Evolutionary conservation across 2,329 filamentous ascomycete genomes (phyloP).

Genomic region (Berkeleyomyces rouxiae): DNA sequence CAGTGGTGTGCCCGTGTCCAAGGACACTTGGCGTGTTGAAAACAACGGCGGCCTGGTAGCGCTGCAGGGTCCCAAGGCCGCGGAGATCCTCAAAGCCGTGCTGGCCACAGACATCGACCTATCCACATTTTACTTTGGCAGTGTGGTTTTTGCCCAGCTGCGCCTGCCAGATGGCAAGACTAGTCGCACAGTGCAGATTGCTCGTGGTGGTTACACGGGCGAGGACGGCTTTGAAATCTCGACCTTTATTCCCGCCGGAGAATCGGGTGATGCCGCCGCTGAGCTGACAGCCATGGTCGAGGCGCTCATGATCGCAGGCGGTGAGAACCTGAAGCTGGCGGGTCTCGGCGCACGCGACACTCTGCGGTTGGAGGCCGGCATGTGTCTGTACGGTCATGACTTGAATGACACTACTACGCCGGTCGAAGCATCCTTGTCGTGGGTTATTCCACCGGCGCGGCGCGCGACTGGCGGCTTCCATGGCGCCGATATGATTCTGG

Average conservation of each 20-base stretch:
- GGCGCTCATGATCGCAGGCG: slow-evolving; percentile 48
- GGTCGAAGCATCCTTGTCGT: slow-evolving; percentile 42
- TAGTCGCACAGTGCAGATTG: slow-evolving; percentile 42
- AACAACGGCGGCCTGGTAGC: slow-evolving; percentile 66
- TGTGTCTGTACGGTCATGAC: slow-evolving; percentile 99
- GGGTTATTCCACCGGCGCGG: slow-evolving; percentile 73
- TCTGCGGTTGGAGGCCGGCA: slow-evolving; percentile 83
- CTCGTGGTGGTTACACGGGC: slow-evolving; percentile 85
- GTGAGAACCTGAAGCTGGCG: slow-evolving; percentile 54
- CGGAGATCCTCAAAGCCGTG: slow-evolving; percentile 47
- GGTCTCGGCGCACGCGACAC: slow-evolving; percentile 85
- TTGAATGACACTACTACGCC: slow-evolving; percentile 59
- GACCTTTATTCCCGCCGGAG: slow-evolving; percentile 34
- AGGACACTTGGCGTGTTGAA: slow-evolving; percentile 50
- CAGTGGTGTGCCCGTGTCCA: slow-evolving; percentile 32
- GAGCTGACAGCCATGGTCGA: slow-evolving; percentile 40
- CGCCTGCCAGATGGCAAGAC: slow-evolving; percentile 36
- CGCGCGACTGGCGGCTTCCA: slow-evolving; percentile 58
- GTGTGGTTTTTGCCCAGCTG: slow-evolving; percentile 49
- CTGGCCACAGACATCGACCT: slow-evolving; percentile 42
- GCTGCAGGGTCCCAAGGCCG: slow-evolving; percentile 70
- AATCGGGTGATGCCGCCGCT: slow-evolving; percentile 41
- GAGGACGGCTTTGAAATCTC: slow-evolving; percentile 98
- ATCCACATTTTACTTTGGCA: slow-evolving; percentile 64
- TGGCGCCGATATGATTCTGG: slow-evolving; percentile 60